Evolutionary conservation across 2,329 filamentous ascomycete species (phyloP).

Genomic region (Cercospora zeae-maydis): DNA sequence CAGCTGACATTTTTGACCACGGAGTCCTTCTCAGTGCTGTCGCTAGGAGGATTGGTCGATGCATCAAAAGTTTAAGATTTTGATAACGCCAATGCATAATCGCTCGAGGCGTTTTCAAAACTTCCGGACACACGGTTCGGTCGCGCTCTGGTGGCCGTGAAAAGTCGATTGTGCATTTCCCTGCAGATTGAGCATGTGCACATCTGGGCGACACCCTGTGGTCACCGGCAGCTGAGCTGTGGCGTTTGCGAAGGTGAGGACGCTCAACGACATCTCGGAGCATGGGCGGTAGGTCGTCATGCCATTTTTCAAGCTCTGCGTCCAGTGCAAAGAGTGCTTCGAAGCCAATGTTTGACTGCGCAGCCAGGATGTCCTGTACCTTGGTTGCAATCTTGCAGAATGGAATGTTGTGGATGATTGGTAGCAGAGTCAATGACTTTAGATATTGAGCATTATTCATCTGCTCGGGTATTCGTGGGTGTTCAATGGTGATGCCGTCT

Average conservation of each 20-base stretch:
- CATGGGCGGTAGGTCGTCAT: constrained; percentile 60
- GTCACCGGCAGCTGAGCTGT: constrained; percentile 6
- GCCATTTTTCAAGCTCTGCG: constrained; percentile 67
- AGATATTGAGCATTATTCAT: constrained; percentile 39
- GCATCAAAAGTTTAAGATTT: constrained; percentile 71
- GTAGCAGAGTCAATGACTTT: constrained; percentile 63
- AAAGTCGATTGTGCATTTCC: constrained; percentile 45
- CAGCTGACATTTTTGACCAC: constrained; percentile 52
- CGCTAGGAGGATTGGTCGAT: constrained; percentile 67
- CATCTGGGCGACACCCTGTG: constrained; percentile 14
- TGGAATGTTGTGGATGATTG: constrained; percentile 70
- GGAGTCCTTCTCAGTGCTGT: constrained; percentile 55
- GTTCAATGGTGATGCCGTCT: constrained; percentile 62
- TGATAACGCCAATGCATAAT: constrained; percentile 82
- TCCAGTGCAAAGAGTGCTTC: constrained; percentile 66
- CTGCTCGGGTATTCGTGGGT: constrained; percentile 49
- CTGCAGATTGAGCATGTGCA: constrained; percentile 15
- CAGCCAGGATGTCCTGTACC: constrained; percentile 71
- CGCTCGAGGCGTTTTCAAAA: constrained; percentile 65
- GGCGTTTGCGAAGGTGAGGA: constrained; percentile 8
- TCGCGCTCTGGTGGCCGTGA: constrained; percentile 59
- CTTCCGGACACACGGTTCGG: constrained; percentile 55
- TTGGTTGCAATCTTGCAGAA: constrained; percentile 76
- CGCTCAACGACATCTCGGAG: constrained; percentile 29
- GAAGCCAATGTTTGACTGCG: constrained; percentile 62